Conservation (phyloP, 352 stramenopile species). For the Globisporangium nagaii region DNA sequence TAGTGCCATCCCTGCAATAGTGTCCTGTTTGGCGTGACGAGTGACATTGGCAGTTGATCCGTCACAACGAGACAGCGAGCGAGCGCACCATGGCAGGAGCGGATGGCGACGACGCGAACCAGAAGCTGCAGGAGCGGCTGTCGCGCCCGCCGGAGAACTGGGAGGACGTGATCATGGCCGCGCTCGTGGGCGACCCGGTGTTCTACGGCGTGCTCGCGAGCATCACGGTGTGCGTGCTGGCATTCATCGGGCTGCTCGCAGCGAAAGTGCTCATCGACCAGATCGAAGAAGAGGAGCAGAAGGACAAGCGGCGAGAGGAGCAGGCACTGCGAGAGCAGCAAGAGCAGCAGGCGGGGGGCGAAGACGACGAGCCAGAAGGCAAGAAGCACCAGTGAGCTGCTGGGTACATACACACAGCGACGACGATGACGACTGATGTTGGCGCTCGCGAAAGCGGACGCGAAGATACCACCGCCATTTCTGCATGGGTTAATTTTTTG, state of each 20-base stretch:
- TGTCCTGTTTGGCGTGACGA: no score
- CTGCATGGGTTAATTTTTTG: no score
- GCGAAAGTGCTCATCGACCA: constrained; percentile 52
- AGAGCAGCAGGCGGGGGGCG: constrained; percentile 8
- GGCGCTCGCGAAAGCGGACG: no score
- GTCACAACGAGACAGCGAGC: background rate
- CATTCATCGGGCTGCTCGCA: constrained; percentile 44
- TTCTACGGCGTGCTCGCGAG: constrained; percentile 46
- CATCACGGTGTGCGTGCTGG: constrained; percentile 42
- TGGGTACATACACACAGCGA: no score
- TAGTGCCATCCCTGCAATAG: background rate
- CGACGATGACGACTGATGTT: no score
- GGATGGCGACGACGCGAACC: constrained; percentile 7
- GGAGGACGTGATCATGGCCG: constrained; percentile 56
- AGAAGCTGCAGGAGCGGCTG: constrained; percentile 39
- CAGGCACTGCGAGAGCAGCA: constrained; percentile 17
- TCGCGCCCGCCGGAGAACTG: constrained; percentile 51
- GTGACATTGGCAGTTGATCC: background rate
- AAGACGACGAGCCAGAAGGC: background rate
- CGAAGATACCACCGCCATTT: no score
- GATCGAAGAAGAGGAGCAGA: constrained; percentile 47
- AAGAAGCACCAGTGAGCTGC: constrained; percentile 22
- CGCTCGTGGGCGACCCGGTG: constrained; percentile 51
- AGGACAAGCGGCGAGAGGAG: constrained; percentile 12
- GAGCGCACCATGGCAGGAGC: background rate